Base-by-base conservation (phyloP, 345 rosid species). In the Crucihimalaya himalaica region DNA sequence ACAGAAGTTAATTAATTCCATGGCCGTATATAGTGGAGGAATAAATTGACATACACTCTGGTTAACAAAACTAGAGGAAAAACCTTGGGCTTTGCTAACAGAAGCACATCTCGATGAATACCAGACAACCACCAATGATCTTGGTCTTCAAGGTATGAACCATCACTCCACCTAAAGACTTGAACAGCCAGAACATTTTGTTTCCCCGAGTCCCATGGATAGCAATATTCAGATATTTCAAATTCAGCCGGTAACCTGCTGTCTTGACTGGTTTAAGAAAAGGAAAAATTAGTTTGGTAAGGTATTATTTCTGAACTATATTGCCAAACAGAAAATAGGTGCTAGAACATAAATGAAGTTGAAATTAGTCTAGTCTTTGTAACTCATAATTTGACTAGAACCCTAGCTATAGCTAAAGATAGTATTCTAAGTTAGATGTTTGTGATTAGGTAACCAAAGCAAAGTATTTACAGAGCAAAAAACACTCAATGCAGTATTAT, bases 81-180 rank as follows among this genome's bases (percentile, higher is more conserved):
- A 69, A 95, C 99, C 96, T 87, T 88, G 65, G 99, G 97, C 81
- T 95, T 95, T 72, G 99, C 87, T 75, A 95, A 83, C 85, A 95
- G 89, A 77, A 88, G 97, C 83, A 95, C 99, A 28, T 95, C 99
- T 18, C 97, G 96, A 58, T 92, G 99, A 69, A 95, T 84, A 56
- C 97, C 99, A 55, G 99, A 95, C 75, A 95, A 80, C 97, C 98
- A 79, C 99, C 99, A 95, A 72, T 95, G 99, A 84, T 95, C 99
- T 86, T 92, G 99, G 88, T 92, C 99, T 85, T 95, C 99, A 65
- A 95, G 98, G 81, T 92, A 95, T 68, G 99, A 88, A 47, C 98
- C 99, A 87, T 95, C 98, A 83, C 99, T 90, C 99, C 99, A 95
- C 87, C 99, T 90, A 77, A 85, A 80, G 52, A 95, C 99, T 85